These are phyloP conservation scores for Dictyostelium brefeldianum DNA, from an alignment of 78 protist species.

Conservation along the genomic window DNA sequence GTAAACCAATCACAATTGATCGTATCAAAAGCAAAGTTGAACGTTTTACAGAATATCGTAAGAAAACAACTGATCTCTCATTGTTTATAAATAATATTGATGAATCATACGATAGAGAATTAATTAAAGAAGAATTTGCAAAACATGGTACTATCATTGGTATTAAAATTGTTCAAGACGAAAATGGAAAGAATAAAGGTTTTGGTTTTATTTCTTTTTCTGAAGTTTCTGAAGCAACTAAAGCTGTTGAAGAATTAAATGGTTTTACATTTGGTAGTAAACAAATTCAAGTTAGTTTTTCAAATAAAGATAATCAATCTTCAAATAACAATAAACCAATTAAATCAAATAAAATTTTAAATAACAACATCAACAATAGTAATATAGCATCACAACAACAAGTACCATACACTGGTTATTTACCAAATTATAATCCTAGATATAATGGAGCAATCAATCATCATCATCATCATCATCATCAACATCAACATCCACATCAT, in stretches of 20 bases:
- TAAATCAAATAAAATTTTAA: not conserved
- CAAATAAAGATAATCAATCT: slow-evolving; percentile 31
- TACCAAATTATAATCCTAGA: not conserved
- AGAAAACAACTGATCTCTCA: slow-evolving; percentile 84
- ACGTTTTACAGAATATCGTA: slow-evolving; percentile 36
- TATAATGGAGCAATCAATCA: not conserved
- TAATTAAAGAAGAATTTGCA: slow-evolving; percentile 87
- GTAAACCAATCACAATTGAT: slow-evolving; percentile 47
- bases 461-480: slow-evolving; percentile 1
- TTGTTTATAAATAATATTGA: slow-evolving; percentile 97
- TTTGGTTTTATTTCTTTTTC: slow-evolving; percentile 97
- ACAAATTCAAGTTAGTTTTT: slow-evolving; percentile 51
- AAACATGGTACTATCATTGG: slow-evolving; percentile 88
- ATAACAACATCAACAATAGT: too few species aligned
- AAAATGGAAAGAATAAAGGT: slow-evolving; percentile 88
- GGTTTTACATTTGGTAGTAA: slow-evolving; percentile 73
- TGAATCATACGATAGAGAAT: slow-evolving; percentile 90
- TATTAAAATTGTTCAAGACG: slow-evolving; percentile 86
- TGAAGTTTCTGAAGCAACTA: slow-evolving; percentile 87
- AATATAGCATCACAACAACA: not conserved
- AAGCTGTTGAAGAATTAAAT: slow-evolving; percentile 93
- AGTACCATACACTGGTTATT: slow-evolving; percentile 9
- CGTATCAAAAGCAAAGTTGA: slow-evolving; percentile 68
- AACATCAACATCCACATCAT: slow-evolving; percentile 3
- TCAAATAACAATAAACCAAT: not conserved